These are phyloP conservation scores for Cinnamomum chago DNA, from an alignment of 164 flowering plant species.

Conservation along the genomic window DNA sequence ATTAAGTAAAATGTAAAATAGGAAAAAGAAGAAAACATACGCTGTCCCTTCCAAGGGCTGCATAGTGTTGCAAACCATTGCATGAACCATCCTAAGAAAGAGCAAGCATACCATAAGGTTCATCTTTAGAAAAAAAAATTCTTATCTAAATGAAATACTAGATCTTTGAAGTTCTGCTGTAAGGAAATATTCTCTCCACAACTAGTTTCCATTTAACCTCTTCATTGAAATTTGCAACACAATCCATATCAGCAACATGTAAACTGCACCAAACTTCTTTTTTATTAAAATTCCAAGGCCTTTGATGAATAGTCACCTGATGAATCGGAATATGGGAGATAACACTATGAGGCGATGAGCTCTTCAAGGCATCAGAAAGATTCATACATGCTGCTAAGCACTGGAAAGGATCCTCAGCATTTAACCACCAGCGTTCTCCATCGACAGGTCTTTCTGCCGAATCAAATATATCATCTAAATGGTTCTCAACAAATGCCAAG, in stretches of 20 bases:
- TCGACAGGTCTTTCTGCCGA: slow-evolving; percentile 77
- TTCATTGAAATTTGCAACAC: neutral
- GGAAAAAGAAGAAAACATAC: slow-evolving; percentile 39
- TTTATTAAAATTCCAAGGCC: slow-evolving; percentile 1
- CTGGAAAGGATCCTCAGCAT: slow-evolving; percentile 97
- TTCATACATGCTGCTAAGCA: slow-evolving; percentile 93
- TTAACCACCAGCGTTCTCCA: slow-evolving; percentile 93
- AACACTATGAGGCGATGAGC: slow-evolving; percentile 67
- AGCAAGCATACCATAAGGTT: slow-evolving; percentile 10
- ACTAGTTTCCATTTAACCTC: neutral
- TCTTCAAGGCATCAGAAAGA: slow-evolving; percentile 73
- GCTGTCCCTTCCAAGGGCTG: slow-evolving; percentile 89
- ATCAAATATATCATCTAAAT: slow-evolving; percentile 71
- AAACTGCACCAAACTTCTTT: too few species aligned
- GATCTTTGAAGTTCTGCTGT: neutral
- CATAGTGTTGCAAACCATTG: slow-evolving; percentile 98
- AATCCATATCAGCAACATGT: neutral
- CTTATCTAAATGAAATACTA: neutral
- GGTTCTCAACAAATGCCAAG: slow-evolving; percentile 71
- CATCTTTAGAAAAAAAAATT: neutral
- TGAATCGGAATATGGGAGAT: slow-evolving; percentile 88
- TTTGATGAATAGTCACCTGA: slow-evolving; percentile 47
- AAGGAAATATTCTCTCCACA: neutral
- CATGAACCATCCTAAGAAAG: slow-evolving; percentile 88
- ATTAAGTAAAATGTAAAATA: neutral